phyloP scores from a whole-genome alignment of 2,329 filamentous ascomycete genomes.

The Fusarium agapanthi region DNA sequence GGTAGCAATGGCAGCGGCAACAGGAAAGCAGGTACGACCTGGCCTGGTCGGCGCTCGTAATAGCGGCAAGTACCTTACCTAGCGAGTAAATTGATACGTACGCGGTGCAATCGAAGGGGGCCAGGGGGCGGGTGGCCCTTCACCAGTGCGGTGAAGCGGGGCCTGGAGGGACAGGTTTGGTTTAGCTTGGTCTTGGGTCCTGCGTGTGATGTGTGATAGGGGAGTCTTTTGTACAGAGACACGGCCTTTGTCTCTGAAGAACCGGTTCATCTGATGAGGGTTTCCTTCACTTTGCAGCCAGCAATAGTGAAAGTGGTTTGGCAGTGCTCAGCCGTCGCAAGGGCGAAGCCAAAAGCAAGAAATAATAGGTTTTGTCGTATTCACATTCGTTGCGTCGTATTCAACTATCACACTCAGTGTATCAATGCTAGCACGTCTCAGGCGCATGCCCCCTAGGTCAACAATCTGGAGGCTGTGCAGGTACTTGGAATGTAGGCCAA shows the following conservation, averaged over 20 bases:
- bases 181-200: slow-evolving; percentile 31
- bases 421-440: slow-evolving; percentile 37
- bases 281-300: not conserved
- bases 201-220: slow-evolving; percentile 32
- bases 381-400: slow-evolving; percentile 13
- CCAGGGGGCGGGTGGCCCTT: slow-evolving; percentile 8
- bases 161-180: slow-evolving; percentile 29
- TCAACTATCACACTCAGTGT: slow-evolving; percentile 3
- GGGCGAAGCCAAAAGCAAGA: not conserved
- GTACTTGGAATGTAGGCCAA: slow-evolving; percentile 37
- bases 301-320: not conserved
- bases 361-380: slow-evolving; percentile 1
- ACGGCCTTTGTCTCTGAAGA: not conserved
- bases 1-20: slow-evolving; percentile 15
- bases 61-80: slow-evolving; percentile 20
- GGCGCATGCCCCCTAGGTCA: slow-evolving; percentile 10
- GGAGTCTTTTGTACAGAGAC: slow-evolving; percentile 13
- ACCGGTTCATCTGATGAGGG: not conserved
- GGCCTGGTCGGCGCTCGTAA: slow-evolving; percentile 5
- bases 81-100: slow-evolving; percentile 16
- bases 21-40: slow-evolving; percentile 32
- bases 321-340: not conserved
- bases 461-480: slow-evolving; percentile 39
- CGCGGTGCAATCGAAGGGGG: slow-evolving; percentile 22
- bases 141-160: slow-evolving; percentile 28